phyloP scores from a whole-genome alignment of 176 grass and related monocot genomes.

The Pontederia paniculata region DNA sequence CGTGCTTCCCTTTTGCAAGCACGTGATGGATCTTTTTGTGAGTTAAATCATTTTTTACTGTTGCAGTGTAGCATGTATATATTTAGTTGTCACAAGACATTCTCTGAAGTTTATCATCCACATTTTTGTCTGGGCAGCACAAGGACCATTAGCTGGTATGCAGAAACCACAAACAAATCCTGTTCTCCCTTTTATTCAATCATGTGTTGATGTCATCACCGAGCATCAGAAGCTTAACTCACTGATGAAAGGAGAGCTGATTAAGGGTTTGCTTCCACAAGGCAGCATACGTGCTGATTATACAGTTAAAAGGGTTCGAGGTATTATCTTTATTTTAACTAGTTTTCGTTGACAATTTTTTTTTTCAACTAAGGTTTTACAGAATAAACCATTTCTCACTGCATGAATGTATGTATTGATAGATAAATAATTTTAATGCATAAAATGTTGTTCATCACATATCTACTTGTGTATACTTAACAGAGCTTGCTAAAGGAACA shows the following conservation, averaged over 20 bases:
- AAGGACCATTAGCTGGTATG: conserved; percentile 35
- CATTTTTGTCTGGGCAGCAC: conserved; percentile 35
- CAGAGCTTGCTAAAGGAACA: conserved; percentile 94
- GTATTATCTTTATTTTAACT: conserved; percentile 18
- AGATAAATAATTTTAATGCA: no score
- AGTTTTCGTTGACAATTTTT: no score
- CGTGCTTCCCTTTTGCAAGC: conserved; percentile 45
- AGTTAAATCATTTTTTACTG: conserved; percentile 13
- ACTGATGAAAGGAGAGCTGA: conserved; percentile 95
- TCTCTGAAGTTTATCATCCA: no score
- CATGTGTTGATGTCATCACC: conserved; percentile 86
- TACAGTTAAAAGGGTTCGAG: conserved; percentile 79
- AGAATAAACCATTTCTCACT: no score
- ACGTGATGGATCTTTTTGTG: conserved; percentile 51
- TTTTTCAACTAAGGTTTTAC: no score
- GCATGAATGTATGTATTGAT: not conserved
- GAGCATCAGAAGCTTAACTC: conserved; percentile 90
- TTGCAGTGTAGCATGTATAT: no score
- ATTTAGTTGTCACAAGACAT: no score
- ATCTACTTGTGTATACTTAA: conserved; percentile 4
- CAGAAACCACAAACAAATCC: conserved; percentile 55
- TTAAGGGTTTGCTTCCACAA: conserved; percentile 80
- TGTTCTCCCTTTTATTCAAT: conserved; percentile 54
- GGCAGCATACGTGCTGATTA: conserved; percentile 79
- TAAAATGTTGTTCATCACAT: not conserved